phyloP scores from a whole-genome alignment of 225 moss, liverwort and hornwort species.

The Bryum argenteum region DNA sequence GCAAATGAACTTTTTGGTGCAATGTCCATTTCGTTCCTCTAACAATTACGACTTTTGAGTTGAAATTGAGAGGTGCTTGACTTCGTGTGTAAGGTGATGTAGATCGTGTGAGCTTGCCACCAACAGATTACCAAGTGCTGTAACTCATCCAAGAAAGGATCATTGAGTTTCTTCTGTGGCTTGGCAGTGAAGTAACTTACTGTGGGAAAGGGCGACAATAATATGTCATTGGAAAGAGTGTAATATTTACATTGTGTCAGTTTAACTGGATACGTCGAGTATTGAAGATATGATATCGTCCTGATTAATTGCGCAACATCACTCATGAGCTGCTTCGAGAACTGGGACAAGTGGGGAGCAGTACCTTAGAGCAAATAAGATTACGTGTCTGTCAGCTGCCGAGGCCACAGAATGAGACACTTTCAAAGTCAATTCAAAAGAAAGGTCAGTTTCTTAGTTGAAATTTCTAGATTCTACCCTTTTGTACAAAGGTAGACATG shows the following conservation, averaged over 20 bases:
- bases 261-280: no score
- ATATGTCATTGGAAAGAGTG: conserved; percentile 14
- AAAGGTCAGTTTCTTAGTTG: not conserved
- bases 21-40: no score
- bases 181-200: not conserved
- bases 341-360: no score
- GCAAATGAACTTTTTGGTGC: no score
- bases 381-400: not conserved
- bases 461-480: not conserved
- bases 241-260: not conserved
- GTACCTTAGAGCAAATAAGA: no score
- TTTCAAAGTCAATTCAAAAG: conserved; percentile 19
- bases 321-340: not conserved
- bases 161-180: not conserved
- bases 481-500: no score
- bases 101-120: not conserved
- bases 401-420: not conserved
- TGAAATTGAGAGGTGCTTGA: no score
- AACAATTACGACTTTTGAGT: no score
- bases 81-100: not conserved
- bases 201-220: not conserved
- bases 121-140: not conserved
- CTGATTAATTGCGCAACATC: not conserved
- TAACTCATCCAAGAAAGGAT: not conserved
- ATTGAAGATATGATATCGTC: not conserved